Base-by-base conservation (phyloP, 352 stramenopile species). In the Phytophthora cryptogea region DNA sequence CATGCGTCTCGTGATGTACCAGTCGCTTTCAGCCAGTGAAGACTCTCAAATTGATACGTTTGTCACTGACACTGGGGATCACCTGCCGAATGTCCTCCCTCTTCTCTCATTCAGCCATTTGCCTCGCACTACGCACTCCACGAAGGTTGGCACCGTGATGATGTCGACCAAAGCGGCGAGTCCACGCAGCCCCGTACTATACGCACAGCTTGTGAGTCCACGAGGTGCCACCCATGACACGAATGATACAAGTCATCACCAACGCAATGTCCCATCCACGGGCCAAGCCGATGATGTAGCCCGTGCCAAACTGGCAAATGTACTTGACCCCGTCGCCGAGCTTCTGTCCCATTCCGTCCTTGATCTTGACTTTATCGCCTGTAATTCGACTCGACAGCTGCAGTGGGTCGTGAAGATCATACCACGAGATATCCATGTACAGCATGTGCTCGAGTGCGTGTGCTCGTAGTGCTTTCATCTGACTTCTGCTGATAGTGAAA, bases 361-460 rank as follows among this genome's bases (percentile, higher is more conserved):
- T 23, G 20, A 23, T 23, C 20, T 23, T 23, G 20, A 23, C 20
- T 23, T 1, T 23, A 17, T 54, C 46, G 28, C 45, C 45, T n/a
- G 45, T 52, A 11, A 78, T 54, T 6, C 69, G 65, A 58, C 28
- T 68, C 20, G 60, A 53, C 2, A 78, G 40, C 28, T 75, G 60
- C 37, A 66, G 47, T 26, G 50, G 52, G 13, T 72, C 60, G 17
- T 60, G 54, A 41, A 40, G 17, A 20, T 79, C 70, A 48, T 66
- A 76, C 70, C 70, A 79, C 4, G 44, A 41, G 8, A 79, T 58
- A 23, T 79, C 63, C 62, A 76, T 54, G 37, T 68, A 64, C 41
- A 79, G 44, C 51, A 79, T 69, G 54, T 75, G 64, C 36, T 54
- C 42, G 1, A 79, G 48, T 14, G 47, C 51, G n/a, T 68, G 46